These are phyloP conservation scores for Globisporangium paddicum DNA, from an alignment of 352 stramenopile species.

Conservation along the genomic window DNA sequence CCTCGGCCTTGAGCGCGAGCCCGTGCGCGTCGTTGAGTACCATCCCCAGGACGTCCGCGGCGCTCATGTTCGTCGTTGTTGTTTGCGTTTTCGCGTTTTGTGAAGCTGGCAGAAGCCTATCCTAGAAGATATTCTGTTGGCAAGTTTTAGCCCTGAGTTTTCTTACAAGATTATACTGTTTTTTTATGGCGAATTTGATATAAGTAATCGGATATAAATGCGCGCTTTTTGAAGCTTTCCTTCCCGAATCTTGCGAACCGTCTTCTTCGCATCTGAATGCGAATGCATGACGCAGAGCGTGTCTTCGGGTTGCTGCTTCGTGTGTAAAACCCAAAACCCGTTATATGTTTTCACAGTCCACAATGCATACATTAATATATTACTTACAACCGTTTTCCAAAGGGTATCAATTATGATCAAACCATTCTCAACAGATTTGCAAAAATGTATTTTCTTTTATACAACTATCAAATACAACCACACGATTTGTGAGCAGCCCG, in stretches of 20 bases:
- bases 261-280: conserved; percentile 6
- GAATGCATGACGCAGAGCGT: not conserved
- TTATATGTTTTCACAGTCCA: not conserved
- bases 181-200: not conserved
- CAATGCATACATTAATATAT: not conserved
- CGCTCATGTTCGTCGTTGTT: conserved; percentile 24
- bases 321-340: not conserved
- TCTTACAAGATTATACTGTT: too few relatives aligned
- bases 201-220: not conserved
- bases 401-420: not conserved
- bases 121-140: not conserved
- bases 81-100: not conserved
- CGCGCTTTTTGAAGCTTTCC: not conserved
- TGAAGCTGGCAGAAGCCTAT: not conserved
- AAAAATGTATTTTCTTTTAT: too few relatives aligned
- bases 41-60: conserved; percentile 40
- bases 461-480: too few relatives aligned
- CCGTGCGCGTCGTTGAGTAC: conserved; percentile 76
- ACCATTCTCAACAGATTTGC: not conserved
- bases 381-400: not conserved
- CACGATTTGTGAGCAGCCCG: too few relatives aligned
- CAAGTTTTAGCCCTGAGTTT: not conserved
- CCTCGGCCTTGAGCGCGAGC: conserved; percentile 59
- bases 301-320: not conserved
- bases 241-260: conserved; percentile 7